Evolutionary conservation across 345 rosid genomes (phyloP).

Genomic region (Moricandia arvensis): DNA sequence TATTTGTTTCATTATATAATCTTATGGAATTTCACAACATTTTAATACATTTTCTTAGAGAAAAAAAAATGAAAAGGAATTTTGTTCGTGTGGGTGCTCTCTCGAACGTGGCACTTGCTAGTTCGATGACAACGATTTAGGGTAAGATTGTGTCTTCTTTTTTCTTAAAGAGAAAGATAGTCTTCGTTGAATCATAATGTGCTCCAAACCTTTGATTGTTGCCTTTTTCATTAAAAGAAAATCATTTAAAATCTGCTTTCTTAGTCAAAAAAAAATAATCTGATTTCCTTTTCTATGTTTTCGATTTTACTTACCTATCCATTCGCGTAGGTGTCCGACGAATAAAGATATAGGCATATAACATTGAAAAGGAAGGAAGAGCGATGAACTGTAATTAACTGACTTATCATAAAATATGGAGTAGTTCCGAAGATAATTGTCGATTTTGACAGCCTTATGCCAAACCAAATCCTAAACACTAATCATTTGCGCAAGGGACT

Average conservation of each 20-base stretch:
- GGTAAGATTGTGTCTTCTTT: conserved; percentile 30
- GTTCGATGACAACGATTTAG: conserved; percentile 32
- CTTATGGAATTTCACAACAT: neutral
- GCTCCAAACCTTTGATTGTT: conserved; percentile 15
- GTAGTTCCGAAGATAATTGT: neutral
- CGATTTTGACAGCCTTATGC: conserved; percentile 15
- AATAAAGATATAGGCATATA: neutral
- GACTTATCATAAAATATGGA: neutral
- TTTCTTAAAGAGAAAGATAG: conserved; percentile 28
- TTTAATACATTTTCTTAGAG: neutral
- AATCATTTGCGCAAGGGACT: conserved; percentile 26
- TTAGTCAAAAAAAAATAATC: too few species aligned
- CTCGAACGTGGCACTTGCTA: conserved; percentile 30
- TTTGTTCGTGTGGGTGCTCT: conserved; percentile 21
- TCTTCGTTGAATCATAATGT: conserved; percentile 28
- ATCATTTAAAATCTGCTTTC: neutral
- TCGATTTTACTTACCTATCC: neutral
- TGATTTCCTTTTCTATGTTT: neutral
- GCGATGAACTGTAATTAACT: neutral
- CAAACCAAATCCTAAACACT: conserved; percentile 25
- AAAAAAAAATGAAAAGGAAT: conserved; percentile 1
- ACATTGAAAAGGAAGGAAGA: too few species aligned
- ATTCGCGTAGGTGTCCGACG: conserved; percentile 6
- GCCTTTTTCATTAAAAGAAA: conserved; percentile 9
- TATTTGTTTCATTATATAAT: neutral